Evolutionary conservation across 116 monocot species (phyloP).

Genomic region (Cymodocea nodosa): DNA sequence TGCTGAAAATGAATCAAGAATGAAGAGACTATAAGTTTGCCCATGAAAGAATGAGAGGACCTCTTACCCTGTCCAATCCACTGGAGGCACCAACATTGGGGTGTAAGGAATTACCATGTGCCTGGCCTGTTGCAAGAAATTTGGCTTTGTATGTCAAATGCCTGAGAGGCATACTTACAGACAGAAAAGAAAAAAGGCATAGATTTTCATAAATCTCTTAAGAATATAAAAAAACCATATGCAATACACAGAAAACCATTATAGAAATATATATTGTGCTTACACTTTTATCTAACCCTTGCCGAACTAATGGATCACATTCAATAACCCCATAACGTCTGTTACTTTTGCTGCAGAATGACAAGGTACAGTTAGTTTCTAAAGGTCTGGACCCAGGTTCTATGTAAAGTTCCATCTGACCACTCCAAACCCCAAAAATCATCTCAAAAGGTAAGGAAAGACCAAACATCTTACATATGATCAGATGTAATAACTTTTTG

Average conservation of each 20-base stretch:
- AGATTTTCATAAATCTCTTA: too few relatives aligned
- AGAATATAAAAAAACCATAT: too few relatives aligned
- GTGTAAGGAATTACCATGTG: slow-evolving; percentile 97
- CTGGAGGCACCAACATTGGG: slow-evolving; percentile 95
- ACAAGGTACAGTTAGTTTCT: slow-evolving; percentile 3
- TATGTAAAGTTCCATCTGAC: too few relatives aligned
- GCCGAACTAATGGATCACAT: slow-evolving; percentile 78
- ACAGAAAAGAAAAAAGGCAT: too few relatives aligned
- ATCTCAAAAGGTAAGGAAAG: not conserved
- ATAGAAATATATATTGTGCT: slow-evolving; percentile 9
- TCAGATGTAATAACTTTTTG: slow-evolving; percentile 30
- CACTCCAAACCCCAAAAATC: not conserved
- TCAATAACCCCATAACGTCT: slow-evolving; percentile 86
- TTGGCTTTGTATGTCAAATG: not conserved
- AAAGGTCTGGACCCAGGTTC: not conserved
- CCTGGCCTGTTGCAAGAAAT: slow-evolving; percentile 52
- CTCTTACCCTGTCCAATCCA: slow-evolving; percentile 82
- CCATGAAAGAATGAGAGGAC: not conserved
- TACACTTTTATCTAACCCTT: slow-evolving; percentile 88
- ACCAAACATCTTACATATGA: slow-evolving; percentile 28
- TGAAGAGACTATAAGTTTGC: too few relatives aligned
- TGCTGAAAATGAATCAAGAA: too few relatives aligned
- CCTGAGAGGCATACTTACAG: not conserved
- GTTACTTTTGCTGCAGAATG: slow-evolving; percentile 34
- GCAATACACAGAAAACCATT: too few relatives aligned